A percentile compares a stretch with the other conserved stretches of the same genome.
Evolutionary conservation across 371 early-diverging fungal genomes (phyloP).

Genomic region (Chytridium lagenaria): DNA sequence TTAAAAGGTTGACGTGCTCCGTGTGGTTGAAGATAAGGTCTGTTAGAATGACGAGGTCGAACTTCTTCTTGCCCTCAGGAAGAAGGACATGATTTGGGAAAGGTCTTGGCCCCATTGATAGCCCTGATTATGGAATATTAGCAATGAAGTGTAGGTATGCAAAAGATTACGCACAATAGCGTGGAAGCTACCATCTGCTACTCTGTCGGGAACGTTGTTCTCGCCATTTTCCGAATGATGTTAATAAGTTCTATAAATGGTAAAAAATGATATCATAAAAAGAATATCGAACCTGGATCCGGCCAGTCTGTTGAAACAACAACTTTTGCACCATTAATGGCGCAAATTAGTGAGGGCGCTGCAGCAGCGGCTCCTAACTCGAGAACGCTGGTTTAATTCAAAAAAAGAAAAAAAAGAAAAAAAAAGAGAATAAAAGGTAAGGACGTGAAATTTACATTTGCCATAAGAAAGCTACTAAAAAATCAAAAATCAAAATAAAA

Average conservation of each 20-base stretch:
- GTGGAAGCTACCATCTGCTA: constrained; percentile 20
- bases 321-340: constrained; percentile 72
- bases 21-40: constrained; percentile 94
- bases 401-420: too few relatives aligned
- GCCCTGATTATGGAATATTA: constrained; percentile 56
- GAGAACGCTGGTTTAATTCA: too few relatives aligned
- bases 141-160: not conserved
- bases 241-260: not conserved
- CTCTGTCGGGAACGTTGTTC: constrained; percentile 46
- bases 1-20: constrained; percentile 47
- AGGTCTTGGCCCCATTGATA: constrained; percentile 87
- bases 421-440: too few relatives aligned
- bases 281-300: constrained; percentile 56
- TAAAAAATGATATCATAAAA: not conserved
- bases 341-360: constrained; percentile 80
- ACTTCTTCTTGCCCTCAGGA: constrained; percentile 47
- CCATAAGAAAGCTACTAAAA: too few relatives aligned
- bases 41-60: constrained; percentile 84
- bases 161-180: not conserved
- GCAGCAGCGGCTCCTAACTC: constrained; percentile 94
- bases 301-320: constrained; percentile 93
- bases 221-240: constrained; percentile 5
- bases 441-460: too few relatives aligned
- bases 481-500: too few relatives aligned
- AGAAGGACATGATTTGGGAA: constrained; percentile 56